Percentiles rank a stretch among this genome's conserved stretches.
Evolutionary conservation across 2,329 filamentous ascomycete genomes (phyloP).

Genomic region (Dactylellina drechsleri): DNA sequence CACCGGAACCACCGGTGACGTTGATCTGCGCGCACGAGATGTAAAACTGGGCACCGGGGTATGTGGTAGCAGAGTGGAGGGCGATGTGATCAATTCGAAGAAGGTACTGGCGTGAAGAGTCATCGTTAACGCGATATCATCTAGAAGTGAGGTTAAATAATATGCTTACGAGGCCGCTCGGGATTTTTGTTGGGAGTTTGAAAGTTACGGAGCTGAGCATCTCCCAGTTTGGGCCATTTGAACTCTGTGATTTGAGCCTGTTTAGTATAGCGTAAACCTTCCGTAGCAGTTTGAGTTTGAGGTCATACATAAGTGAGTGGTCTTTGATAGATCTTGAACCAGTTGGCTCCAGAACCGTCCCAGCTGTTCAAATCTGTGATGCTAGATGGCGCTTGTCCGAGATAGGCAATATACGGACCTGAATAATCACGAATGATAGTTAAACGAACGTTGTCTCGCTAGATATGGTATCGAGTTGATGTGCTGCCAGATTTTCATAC

Average conservation of each 20-base stretch:
- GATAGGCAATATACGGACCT: conserved; percentile 63
- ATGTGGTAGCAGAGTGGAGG: conserved; percentile 59
- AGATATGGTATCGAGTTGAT: background rate
- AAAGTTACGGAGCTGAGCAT: conserved; percentile 61
- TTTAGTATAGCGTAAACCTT: background rate
- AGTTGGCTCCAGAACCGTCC: conserved; percentile 61
- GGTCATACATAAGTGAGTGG: conserved; percentile 28
- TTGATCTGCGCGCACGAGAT: conserved; percentile 63
- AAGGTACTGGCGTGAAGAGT: conserved; percentile 58
- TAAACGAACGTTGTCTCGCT: background rate
- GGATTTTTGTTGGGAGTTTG: conserved; percentile 62
- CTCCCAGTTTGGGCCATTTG: conserved; percentile 58
- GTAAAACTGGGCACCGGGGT: conserved; percentile 62
- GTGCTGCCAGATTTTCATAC: background rate
- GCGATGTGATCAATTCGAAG: conserved; percentile 62
- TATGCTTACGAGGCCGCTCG: conserved; percentile 59
- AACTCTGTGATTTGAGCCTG: conserved; percentile 58
- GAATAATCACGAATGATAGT: background rate
- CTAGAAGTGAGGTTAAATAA: background rate
- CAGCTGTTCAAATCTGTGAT: conserved; percentile 58
- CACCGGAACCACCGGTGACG: conserved; percentile 62
- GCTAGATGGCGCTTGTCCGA: conserved; percentile 60
- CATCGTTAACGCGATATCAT: conserved; percentile 2
- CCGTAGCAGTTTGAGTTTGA: background rate
- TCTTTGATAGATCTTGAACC: conserved; percentile 60